These are phyloP conservation scores for Cladorrhinum sp. DNA, from an alignment of 2,329 filamentous ascomycete genomes.

Conservation along the genomic window DNA sequence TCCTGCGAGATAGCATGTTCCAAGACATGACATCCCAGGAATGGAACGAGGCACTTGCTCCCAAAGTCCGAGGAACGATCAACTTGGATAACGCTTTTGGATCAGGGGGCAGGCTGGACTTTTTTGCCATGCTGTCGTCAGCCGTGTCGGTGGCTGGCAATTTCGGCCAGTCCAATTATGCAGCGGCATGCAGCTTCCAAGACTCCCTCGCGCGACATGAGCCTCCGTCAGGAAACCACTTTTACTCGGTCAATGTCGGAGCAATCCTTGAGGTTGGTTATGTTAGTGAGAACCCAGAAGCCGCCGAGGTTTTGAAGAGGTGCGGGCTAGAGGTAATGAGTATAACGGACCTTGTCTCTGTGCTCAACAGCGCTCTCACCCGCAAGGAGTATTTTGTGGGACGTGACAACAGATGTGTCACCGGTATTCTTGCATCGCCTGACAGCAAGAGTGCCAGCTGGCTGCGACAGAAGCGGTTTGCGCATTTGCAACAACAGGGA, in stretches of 20 bases:
- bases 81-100: slow-evolving; percentile 35
- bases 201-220: slow-evolving; percentile 10
- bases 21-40: slow-evolving; percentile 31
- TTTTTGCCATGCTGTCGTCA: slow-evolving; percentile 13
- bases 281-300: background rate
- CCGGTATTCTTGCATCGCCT: background rate
- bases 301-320: background rate
- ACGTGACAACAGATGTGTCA: background rate
- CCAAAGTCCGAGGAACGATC: slow-evolving; percentile 41
- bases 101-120: slow-evolving; percentile 1
- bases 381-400: background rate
- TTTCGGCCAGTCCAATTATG: slow-evolving; percentile 12
- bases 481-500: background rate
- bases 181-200: slow-evolving; percentile 6
- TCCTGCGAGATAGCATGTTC: slow-evolving; percentile 20
- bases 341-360: background rate
- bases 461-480: background rate
- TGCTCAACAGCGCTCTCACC: background rate
- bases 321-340: background rate
- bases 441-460: background rate
- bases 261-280: background rate
- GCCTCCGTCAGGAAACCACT: background rate
- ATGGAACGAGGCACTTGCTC: slow-evolving; percentile 37
- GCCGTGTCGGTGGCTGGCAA: slow-evolving; percentile 5
- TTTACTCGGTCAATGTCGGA: background rate